Base-by-base conservation (phyloP, 2,329 filamentous ascomycete genomes). In the Sphaerostilbella broomeana region DNA sequence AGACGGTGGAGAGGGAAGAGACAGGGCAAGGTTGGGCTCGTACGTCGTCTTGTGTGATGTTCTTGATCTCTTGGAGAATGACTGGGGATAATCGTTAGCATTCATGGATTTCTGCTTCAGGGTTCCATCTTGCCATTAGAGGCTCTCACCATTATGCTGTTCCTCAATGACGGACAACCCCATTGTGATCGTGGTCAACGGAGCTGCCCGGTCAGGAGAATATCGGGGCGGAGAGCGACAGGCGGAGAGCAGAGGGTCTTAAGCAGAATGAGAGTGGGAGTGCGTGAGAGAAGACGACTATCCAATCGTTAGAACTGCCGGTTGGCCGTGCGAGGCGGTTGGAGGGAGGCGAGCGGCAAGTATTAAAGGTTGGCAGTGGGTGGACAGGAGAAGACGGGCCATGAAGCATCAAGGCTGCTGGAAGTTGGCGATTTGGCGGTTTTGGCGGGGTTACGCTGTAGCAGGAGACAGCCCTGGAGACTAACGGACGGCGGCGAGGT, bases 11-110 rank as follows among this genome's bases (percentile, higher is more conserved):
- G 28, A 35, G 33, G 28, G 43, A 19, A 31, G 34, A 36, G 10
- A 32, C 27, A 39, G 30, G 19, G 30, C 38, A 13, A 15, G 43
- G 17, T 21, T n/a, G 31, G 27, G 39, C 39, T 27, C 77, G 62
- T 72, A 92, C 86, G 62, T 95, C 86, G 67, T 83, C 82, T 61
- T 77, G 78, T 43, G 84, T 90, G 48, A 89, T 85, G 58, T 78
- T 73, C 57, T 81, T 82, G 56, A 95, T 83, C 51, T 65, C 62
- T 22, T 60, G 52, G 20, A 65, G 50, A 36, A 65, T 65, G 24
- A 53, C 62, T 65, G 34, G 6, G 21, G 22, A 15, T 17, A 11
- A 8, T 33, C 33, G 48, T 60, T 42, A 59, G 51, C 31, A 31
- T 28, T 18, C 33, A 25, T 7, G 7, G 22, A 25, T 25, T 12